Conservation (phyloP, 345 rosid genomes). For the Capsella bursapastoris region DNA sequence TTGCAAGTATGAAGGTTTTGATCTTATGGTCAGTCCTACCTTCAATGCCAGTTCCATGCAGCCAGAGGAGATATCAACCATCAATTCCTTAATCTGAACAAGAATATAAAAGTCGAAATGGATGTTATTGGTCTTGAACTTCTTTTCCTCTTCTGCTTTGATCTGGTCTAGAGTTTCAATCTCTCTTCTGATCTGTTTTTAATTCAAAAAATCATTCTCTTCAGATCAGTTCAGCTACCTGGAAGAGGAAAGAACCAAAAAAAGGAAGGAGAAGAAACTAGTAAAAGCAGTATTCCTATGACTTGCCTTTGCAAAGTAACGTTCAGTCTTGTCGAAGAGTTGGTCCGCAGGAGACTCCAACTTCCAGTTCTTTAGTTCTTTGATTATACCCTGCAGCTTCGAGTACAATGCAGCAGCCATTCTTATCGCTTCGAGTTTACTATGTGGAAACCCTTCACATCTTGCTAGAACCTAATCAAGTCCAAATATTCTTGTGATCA, state of each 20-base stretch:
- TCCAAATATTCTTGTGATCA: slow-evolving; percentile 11
- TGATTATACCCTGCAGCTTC: slow-evolving; percentile 57
- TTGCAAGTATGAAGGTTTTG: not conserved
- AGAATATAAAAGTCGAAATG: slow-evolving; percentile 72
- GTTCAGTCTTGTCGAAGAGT: slow-evolving; percentile 75
- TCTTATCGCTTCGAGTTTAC: slow-evolving; percentile 82
- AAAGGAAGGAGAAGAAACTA: not conserved
- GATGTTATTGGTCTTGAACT: slow-evolving; percentile 66
- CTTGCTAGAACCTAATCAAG: slow-evolving; percentile 73
- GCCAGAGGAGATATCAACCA: slow-evolving; percentile 87
- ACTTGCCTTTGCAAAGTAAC: slow-evolving; percentile 76
- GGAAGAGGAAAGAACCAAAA: not conserved
- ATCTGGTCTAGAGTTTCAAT: slow-evolving; percentile 70
- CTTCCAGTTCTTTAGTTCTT: slow-evolving; percentile 72
- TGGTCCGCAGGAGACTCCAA: slow-evolving; percentile 59
- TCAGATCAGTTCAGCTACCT: slow-evolving; percentile 18
- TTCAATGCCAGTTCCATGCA: slow-evolving; percentile 82
- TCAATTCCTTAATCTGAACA: slow-evolving; percentile 64
- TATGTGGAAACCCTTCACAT: slow-evolving; percentile 82
- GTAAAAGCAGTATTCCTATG: slow-evolving; percentile 15
- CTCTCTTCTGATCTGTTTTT: slow-evolving; percentile 67
- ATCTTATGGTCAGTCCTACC: slow-evolving; percentile 48
- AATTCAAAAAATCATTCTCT: not conserved
- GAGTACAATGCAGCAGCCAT: slow-evolving; percentile 63
- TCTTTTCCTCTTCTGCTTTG: slow-evolving; percentile 75